A percentile compares a stretch with the other conserved stretches of the same genome.
These are phyloP conservation scores for Notholithocarpus densiflorus DNA, from an alignment of 306 rosid genomes.

Conservation along the genomic window DNA sequence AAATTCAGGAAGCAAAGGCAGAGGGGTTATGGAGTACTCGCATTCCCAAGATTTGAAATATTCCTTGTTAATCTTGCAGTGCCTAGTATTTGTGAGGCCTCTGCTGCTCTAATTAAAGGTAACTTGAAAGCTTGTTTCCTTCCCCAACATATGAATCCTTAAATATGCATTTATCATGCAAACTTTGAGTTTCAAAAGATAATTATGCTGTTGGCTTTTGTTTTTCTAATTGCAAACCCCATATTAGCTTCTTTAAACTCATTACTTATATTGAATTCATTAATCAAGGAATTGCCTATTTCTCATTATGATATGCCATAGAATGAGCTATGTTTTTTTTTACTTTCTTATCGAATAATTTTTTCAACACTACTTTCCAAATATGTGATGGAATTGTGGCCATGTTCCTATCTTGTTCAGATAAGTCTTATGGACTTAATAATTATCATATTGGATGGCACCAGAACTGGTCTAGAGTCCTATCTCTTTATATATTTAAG, in stretches of 20 bases:
- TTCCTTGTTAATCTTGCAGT: slow-evolving; percentile 71
- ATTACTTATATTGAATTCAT: neutral
- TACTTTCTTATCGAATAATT: neutral
- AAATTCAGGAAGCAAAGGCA: slow-evolving; percentile 49
- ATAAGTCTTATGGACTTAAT: neutral
- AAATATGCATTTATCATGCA: neutral
- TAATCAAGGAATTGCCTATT: neutral
- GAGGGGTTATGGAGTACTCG: slow-evolving; percentile 63
- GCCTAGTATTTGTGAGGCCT: slow-evolving; percentile 70
- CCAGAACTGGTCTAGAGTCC: neutral
- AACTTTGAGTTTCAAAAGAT: neutral
- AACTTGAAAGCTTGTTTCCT: slow-evolving; percentile 9
- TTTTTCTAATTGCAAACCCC: neutral
- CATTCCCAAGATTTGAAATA: slow-evolving; percentile 83
- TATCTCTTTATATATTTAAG: neutral
- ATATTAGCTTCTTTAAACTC: neutral
- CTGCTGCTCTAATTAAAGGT: slow-evolving; percentile 66
- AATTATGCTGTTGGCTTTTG: neutral
- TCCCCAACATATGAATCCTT: slow-evolving; percentile 1
- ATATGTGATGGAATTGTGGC: neutral
- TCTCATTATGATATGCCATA: neutral
- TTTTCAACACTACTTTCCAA: neutral
- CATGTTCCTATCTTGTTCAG: neutral
- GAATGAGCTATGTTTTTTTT: neutral
- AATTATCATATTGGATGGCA: neutral